phyloP scores from a whole-genome alignment of 257 asterid genomes.

The Prunella vulgaris region DNA sequence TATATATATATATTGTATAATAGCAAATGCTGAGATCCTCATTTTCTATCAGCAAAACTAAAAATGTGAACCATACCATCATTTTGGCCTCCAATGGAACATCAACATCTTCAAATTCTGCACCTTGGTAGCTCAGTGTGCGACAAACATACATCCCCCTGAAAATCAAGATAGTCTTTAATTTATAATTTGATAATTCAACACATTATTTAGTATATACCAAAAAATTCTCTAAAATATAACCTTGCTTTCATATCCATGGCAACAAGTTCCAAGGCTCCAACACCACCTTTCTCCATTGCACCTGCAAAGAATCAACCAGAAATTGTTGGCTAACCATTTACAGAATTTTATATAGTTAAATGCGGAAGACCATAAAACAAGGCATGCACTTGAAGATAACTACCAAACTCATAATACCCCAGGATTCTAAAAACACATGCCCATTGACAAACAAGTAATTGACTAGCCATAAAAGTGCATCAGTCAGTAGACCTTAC shows the following conservation, averaged over 20 bases:
- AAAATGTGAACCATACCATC: conserved; percentile 49
- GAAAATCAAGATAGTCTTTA: conserved; percentile 25
- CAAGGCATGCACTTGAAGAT: conserved; percentile 8
- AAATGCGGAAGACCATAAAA: background rate
- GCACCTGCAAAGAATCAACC: conserved; percentile 51
- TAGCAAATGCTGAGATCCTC: background rate
- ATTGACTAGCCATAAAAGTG: conserved; percentile 7
- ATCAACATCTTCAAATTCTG: conserved; percentile 94
- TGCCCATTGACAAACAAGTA: conserved; percentile 1
- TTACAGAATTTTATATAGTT: conserved; percentile 4
- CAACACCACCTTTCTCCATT: conserved; percentile 97
- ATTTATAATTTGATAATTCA: conserved; percentile 12
- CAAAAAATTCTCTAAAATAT: conserved; percentile 16
- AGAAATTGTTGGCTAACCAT: conserved; percentile 2
- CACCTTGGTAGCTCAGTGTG: conserved; percentile 94
- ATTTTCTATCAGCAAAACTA: conserved; percentile 15
- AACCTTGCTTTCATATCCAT: conserved; percentile 99
- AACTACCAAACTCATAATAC: conserved; percentile 1
- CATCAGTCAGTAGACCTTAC: conserved; percentile 1
- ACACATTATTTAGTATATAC: conserved; percentile 4
- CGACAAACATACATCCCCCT: conserved; percentile 99
- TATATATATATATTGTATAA: background rate
- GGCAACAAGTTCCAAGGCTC: conserved; percentile 99
- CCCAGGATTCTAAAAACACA: background rate
- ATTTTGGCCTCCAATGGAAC: conserved; percentile 74